Evolutionary conservation across 2,329 filamentous ascomycete species (phyloP).

Genomic region (Sporothrix schenckii): DNA sequence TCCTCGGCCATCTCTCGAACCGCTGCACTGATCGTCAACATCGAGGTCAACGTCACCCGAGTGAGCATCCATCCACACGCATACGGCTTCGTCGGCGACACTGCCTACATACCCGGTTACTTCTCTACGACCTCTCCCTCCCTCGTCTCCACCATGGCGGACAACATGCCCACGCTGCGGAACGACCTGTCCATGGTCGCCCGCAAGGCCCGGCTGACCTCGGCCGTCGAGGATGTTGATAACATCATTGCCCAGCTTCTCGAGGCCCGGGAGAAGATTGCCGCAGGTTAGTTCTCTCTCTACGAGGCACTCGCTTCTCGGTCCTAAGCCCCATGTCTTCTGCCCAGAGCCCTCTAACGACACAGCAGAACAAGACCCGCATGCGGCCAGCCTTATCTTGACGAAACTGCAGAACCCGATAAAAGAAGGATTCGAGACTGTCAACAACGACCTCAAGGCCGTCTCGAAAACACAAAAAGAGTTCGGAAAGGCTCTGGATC

Average conservation of each 20-base stretch:
- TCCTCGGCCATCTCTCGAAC: neutral
- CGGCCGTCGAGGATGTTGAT: slow-evolving; percentile 78
- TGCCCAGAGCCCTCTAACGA: slow-evolving; percentile 26
- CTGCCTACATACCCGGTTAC: neutral
- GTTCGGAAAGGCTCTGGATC: slow-evolving; percentile 83
- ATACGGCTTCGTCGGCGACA: neutral
- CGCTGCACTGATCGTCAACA: neutral
- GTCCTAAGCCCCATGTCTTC: neutral
- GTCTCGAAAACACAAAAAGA: slow-evolving; percentile 80
- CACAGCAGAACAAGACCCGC: slow-evolving; percentile 60
- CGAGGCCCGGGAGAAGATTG: slow-evolving; percentile 72
- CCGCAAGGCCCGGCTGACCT: slow-evolving; percentile 68
- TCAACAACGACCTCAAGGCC: slow-evolving; percentile 80
- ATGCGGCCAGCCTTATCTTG: slow-evolving; percentile 71
- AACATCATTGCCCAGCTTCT: slow-evolving; percentile 77
- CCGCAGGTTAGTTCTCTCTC: slow-evolving; percentile 57
- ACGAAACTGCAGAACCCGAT: slow-evolving; percentile 85
- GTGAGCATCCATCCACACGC: neutral
- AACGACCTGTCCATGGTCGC: slow-evolving; percentile 74
- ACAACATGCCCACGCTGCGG: slow-evolving; percentile 58
- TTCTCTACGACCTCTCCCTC: neutral
- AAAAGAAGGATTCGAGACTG: slow-evolving; percentile 75
- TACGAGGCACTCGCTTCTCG: neutral
- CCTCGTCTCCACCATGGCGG: slow-evolving; percentile 32
- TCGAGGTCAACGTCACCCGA: neutral